These are phyloP conservation scores for Dactylellina sp. DNA, from an alignment of 2,329 filamentous ascomycete genomes.

Conservation along the genomic window DNA sequence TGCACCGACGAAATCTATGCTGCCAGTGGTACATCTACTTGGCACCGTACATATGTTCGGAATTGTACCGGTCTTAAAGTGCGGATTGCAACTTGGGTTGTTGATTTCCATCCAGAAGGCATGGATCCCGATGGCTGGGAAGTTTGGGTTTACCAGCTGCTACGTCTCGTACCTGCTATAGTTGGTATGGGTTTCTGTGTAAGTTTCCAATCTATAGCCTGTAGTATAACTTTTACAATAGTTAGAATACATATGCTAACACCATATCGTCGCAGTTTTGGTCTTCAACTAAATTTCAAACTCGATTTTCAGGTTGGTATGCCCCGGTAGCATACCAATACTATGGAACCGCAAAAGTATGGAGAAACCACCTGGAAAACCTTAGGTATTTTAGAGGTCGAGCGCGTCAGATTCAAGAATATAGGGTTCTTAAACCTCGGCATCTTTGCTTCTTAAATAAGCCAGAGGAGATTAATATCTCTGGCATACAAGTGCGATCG, in stretches of 20 bases:
- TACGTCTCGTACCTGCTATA: conserved; percentile 29
- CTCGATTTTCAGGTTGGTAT: conserved; percentile 32
- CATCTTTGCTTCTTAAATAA: conserved; percentile 55
- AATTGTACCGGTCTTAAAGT: conserved; percentile 31
- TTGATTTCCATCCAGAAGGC: conserved; percentile 31
- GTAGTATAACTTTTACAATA: too few relatives aligned
- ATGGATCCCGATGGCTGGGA: conserved; percentile 48
- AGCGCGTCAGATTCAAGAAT: conserved; percentile 10
- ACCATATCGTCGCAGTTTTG: neutral
- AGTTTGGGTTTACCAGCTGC: conserved; percentile 33
- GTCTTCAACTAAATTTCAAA: neutral
- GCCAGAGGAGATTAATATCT: conserved; percentile 16
- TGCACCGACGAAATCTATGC: conserved; percentile 54
- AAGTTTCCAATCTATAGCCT: conserved; percentile 6
- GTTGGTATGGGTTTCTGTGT: conserved; percentile 32
- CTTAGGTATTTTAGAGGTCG: neutral
- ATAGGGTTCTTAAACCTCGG: conserved; percentile 54
- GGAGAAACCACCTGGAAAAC: conserved; percentile 57
- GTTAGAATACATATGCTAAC: too few relatives aligned
- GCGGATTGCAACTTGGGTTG: conserved; percentile 57
- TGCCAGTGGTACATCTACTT: conserved; percentile 47
- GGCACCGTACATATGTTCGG: conserved; percentile 57
- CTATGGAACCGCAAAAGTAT: conserved; percentile 56
- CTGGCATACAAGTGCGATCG: conserved; percentile 35
- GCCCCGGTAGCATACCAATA: conserved; percentile 53